Base-by-base conservation (phyloP, 495 filamentous ascomycete species). In the Letharia columbiana region DNA sequence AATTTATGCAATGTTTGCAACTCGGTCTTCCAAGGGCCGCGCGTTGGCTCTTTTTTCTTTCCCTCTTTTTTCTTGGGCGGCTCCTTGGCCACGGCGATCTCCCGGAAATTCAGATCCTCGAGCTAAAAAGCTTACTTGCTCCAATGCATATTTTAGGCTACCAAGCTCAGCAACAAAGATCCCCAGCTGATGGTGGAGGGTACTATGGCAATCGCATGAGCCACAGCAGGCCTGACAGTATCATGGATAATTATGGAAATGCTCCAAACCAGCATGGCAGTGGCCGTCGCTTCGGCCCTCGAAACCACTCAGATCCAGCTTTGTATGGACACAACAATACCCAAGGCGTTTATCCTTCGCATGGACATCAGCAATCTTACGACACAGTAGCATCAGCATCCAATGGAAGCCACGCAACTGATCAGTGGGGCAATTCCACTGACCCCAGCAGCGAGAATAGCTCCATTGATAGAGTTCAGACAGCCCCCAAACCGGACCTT, bases 371-470 rank as follows among this genome's bases (percentile, higher is more conserved):
- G 61, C 87, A 84, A 66, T 91, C 89, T 7, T 85, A 90, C 69
- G 91, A 96, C 72, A 96, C 91, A 9, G 86, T 92, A 23, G 86
- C 87, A 35, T 88, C 89, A 0, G 85, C 82, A 1, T 86, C 87
- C 42, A 88, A 86, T 61, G 89, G 86, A 44, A 87, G 85, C 60
- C 84, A 86, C 60, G 85, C 78, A 60, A 81, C 81, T 56, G 90
- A 94, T 54, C 84, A 85, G 20, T 85, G 82, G 70, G 88, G 85
- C n/a, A 90, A 91, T 72, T 88, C 87, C 54, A 95, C 90, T 42
- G 91, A 96, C 69, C 92, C 91, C 2, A 95, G 89, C 74, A 94
- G 90, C 66, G 86, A 95, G 66, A 95, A 96, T 76, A 95, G 90
- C 77, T 95, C 90, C 6, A 82, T 92, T 63, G 91, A 96, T 68